Percentiles rank a stretch among this genome's conserved stretches.
Conservation (phyloP, 2,329 filamentous ascomycete species). For the Mollisiaceae sp. region DNA sequence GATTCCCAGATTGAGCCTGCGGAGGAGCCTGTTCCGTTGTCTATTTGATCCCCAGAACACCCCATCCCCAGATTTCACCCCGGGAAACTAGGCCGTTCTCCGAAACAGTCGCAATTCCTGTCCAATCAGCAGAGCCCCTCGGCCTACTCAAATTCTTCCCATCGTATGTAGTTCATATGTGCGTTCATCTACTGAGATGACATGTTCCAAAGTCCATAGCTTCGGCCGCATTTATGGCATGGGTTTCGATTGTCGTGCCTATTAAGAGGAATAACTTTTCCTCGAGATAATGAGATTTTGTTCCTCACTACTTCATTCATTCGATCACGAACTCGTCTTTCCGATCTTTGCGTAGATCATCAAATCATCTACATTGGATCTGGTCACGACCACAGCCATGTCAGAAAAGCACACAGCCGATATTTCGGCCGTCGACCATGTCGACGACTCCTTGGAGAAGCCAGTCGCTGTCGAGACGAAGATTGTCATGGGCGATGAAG, state of each 20-base stretch:
- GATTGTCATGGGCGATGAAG: slow-evolving; percentile 43
- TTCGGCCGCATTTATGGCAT: slow-evolving; percentile 11
- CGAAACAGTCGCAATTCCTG: slow-evolving; percentile 21
- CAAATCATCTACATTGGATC: slow-evolving; percentile 17
- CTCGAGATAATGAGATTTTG: slow-evolving; percentile 10
- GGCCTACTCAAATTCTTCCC: slow-evolving; percentile 12
- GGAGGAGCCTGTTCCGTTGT: slow-evolving; percentile 16
- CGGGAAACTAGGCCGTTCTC: slow-evolving; percentile 20
- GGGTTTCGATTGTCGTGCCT: slow-evolving; percentile 1
- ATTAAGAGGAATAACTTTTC: slow-evolving; percentile 21
- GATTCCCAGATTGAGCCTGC: slow-evolving; percentile 3
- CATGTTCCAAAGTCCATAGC: slow-evolving; percentile 13
- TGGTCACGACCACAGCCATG: slow-evolving; percentile 28
- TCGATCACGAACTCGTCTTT: slow-evolving; percentile 17
- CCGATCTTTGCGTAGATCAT: slow-evolving; percentile 8
- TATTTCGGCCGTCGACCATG: slow-evolving; percentile 18
- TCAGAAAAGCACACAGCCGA: slow-evolving; percentile 24
- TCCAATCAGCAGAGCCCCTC: slow-evolving; percentile 20
- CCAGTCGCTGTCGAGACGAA: slow-evolving; percentile 19
- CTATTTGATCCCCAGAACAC: slow-evolving; percentile 11
- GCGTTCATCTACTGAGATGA: slow-evolving; percentile 25
- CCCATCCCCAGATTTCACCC: slow-evolving; percentile 28
- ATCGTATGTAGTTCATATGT: slow-evolving; percentile 25
- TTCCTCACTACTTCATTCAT: slow-evolving; percentile 20
- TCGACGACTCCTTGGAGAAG: slow-evolving; percentile 24